phyloP scores from a whole-genome alignment of 495 filamentous ascomycete genomes.

The Pyrenula massariospora region DNA sequence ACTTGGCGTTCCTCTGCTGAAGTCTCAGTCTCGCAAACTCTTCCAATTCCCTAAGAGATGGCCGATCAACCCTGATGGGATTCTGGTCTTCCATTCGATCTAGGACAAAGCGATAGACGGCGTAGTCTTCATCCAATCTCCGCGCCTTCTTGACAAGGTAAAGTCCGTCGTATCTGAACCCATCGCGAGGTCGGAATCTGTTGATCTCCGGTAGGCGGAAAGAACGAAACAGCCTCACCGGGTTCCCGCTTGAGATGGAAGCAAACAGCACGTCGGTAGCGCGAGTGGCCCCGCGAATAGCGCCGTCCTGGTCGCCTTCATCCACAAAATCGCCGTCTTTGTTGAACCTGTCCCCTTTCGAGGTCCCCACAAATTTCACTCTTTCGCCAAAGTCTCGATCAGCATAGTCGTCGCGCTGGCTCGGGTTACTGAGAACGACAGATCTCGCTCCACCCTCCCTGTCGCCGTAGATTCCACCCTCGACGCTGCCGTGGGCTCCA shows the following conservation, averaged over 20 bases:
- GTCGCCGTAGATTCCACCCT: constrained; percentile 36
- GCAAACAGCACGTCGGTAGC: constrained; percentile 29
- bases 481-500: constrained; percentile 40
- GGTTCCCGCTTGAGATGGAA: constrained; percentile 11
- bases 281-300: constrained; percentile 15
- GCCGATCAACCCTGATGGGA: constrained; percentile 20
- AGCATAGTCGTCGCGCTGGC: not conserved
- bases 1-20: too few species aligned
- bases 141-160: constrained; percentile 29
- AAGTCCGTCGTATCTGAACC: constrained; percentile 46
- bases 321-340: constrained; percentile 25
- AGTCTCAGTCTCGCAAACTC: too few species aligned
- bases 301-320: constrained; percentile 34
- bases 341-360: not conserved
- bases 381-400: not conserved
- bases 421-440: constrained; percentile 21
- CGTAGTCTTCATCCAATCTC: constrained; percentile 18
- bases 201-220: constrained; percentile 16
- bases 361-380: not conserved
- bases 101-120: constrained; percentile 27
- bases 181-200: constrained; percentile 29
- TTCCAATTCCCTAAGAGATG: not conserved
- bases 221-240: constrained; percentile 37
- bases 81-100: constrained; percentile 22
- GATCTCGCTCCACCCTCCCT: constrained; percentile 22